A percentile compares a stretch with the other conserved stretches of the same genome.
These are phyloP conservation scores for Phytophthora pistaciae DNA, from an alignment of 352 stramenopile species.

Conservation along the genomic window DNA sequence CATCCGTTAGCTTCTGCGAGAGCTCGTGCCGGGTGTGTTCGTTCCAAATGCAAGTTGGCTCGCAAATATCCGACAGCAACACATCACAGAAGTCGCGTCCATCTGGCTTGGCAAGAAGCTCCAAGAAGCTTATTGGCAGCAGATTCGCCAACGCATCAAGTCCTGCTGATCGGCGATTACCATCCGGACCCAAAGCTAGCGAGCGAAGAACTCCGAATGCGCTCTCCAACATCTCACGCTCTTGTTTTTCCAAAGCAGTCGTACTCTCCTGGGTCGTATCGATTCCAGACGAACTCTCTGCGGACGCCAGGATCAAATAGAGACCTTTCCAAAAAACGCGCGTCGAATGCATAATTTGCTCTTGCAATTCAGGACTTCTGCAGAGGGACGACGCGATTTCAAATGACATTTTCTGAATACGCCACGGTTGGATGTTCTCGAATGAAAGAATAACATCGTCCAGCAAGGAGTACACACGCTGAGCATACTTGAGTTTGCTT, in stretches of 20 bases:
- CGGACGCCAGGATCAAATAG: slow-evolving; percentile 78
- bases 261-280: slow-evolving; percentile 45
- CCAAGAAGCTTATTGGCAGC: slow-evolving; percentile 77
- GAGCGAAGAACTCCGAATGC: slow-evolving; percentile 72
- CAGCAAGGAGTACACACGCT: slow-evolving; percentile 67
- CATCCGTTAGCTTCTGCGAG: slow-evolving; percentile 71
- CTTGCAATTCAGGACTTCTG: slow-evolving; percentile 55
- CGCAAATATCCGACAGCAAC: slow-evolving; percentile 75
- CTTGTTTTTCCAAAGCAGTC: slow-evolving; percentile 62
- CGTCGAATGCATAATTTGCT: slow-evolving; percentile 72
- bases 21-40: slow-evolving; percentile 66
- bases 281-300: slow-evolving; percentile 58
- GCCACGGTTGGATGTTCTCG: slow-evolving; percentile 81
- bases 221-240: slow-evolving; percentile 79
- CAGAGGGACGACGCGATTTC: slow-evolving; percentile 80
- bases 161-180: slow-evolving; percentile 57
- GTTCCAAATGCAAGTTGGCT: slow-evolving; percentile 86
- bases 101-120: slow-evolving; percentile 73
- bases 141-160: slow-evolving; percentile 75
- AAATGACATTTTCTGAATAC: slow-evolving; percentile 82
- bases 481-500: slow-evolving; percentile 41
- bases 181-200: slow-evolving; percentile 64
- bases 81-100: slow-evolving; percentile 81
- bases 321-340: slow-evolving; percentile 84
- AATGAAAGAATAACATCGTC: slow-evolving; percentile 75